Conservation (phyloP, 2,329 filamentous ascomycete species). For the Aspergillus thermomutatus region DNA sequence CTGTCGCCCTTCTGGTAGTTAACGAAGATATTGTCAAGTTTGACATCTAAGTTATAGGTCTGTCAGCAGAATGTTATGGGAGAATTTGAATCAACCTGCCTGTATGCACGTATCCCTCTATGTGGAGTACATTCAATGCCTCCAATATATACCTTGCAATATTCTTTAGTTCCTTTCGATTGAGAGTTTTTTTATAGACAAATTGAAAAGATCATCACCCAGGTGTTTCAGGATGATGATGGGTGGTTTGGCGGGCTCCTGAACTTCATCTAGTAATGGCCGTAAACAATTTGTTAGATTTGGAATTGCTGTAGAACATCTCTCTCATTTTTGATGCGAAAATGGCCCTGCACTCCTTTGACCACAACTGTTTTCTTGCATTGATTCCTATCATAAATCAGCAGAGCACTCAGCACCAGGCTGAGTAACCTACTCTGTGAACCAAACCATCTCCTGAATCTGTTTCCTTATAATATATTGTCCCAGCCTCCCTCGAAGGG, state of each 20-base stretch:
- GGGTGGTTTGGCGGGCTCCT: conserved; percentile 12
- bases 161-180: conserved; percentile 7
- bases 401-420: neutral
- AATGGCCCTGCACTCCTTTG: conserved; percentile 17
- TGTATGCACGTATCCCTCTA: conserved; percentile 12
- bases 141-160: conserved; percentile 10
- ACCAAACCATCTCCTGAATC: conserved; percentile 15
- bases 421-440: conserved; percentile 11
- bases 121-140: conserved; percentile 8
- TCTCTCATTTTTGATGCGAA: conserved; percentile 23
- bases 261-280: conserved; percentile 22
- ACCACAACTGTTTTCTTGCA: conserved; percentile 7
- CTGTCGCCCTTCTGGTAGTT: too few relatives aligned
- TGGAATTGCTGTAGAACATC: conserved; percentile 25
- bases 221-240: too few relatives aligned
- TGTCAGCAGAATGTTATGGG: too few relatives aligned
- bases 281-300: conserved; percentile 14
- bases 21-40: conserved; percentile 18
- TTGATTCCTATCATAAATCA: conserved; percentile 10
- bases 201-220: neutral
- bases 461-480: conserved; percentile 12
- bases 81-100: neutral
- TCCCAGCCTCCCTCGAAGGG: neutral
- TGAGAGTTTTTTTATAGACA: neutral
- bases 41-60: conserved; percentile 16